Base-by-base conservation (phyloP, 768 basidiomycete species). In the Pulveroboletus sp. region DNA sequence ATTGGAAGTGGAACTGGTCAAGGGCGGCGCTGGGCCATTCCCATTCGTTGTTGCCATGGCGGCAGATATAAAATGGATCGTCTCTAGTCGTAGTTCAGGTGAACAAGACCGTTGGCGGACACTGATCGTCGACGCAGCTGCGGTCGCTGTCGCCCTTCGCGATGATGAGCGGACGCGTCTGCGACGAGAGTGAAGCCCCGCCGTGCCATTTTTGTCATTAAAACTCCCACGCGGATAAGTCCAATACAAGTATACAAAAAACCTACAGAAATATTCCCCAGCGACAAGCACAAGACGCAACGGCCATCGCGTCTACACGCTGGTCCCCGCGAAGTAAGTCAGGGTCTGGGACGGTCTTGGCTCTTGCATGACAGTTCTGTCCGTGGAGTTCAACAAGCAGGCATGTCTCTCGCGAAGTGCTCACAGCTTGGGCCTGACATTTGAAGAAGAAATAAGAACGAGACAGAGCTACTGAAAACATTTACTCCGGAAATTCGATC, bases 1-100 rank as follows among this genome's bases (percentile, higher is more conserved):
- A 18, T 69, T 69, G 30, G 69, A 66, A 11, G 55, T 54, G 24
- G 69, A 62, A 18, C 51, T 52, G 27, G 67, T 60, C 54, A 68
- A 57, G 44, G 67, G 53, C 40, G 69, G 62, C 39, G 60, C 52
- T 6, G 61, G 18, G 44, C 55, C 57, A 21, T 57, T 57, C 52
- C 58, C 61, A 26, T 58, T 63, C 6, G 52, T 63, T 33, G 58
- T 52, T 39, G 61, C 54, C 61, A 63, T 60, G 39, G 3, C 47
- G 44, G 47, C 40, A 6, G 24, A 24, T 45, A 31, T 35, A 6
- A 31, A 41, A 15, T 43, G 32, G 46, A 53, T 62, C 53, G 53
- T 50, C 27, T 28, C 52, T 48, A 18, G 57, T 51, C 59, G 55
- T 60, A 28, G 42, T 51, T 38, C 47, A 10, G 14, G 17, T 32